Evolutionary conservation across 78 protist genomes (phyloP), one percentile per base, ranked within the genome.

Genomic region (Mantamonas sphyraenae): DNA sequence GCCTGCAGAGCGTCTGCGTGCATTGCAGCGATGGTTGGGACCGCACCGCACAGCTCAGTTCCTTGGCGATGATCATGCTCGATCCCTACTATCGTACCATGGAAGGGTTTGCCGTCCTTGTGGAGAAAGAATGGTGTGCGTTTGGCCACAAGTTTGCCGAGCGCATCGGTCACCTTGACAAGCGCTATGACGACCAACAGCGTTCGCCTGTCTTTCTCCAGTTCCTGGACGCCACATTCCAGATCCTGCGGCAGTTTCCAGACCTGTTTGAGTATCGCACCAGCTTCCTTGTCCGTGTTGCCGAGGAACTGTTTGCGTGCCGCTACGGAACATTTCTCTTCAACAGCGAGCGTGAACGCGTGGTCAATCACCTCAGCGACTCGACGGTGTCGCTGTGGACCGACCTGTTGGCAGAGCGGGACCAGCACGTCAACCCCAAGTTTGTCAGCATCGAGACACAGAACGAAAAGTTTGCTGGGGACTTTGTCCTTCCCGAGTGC

Each of bases 1-100:
- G n/a, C n/a, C n/a, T n/a, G n/a, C n/a, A n/a, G n/a, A 51, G 71
- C 19, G 79, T 83, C 20, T 67, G 93, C 8, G 92, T 94, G 19
- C 98, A 94, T 67, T 94, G 98, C 76, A 58, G 89, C 12, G 95
- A 94, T 64, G 98, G 97, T 0, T 94, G 97, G 97, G 97, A 94
- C 68, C 81, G 98, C 34, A 94, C 98, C 14, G 51, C 96, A 30
- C 90, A 84, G 72, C 55, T 79, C n/a, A n/a, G n/a, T n/a, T n/a
- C n/a, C n/a, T 47, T 93, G 12, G 73, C 92, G n/a, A 70, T 74
- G 68, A 2, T 93, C 16, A 9, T 80, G 0, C 73, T 89, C 39
- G 97, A 93, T 69, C 88, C 96, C 8, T 55, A 35, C 62, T 94
- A 71, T 80, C 71, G 98, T n/a, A 90, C 98, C 9, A 24, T 87